Conservation (phyloP, 257 asterid genomes). For the Linderniella brevidens region DNA sequence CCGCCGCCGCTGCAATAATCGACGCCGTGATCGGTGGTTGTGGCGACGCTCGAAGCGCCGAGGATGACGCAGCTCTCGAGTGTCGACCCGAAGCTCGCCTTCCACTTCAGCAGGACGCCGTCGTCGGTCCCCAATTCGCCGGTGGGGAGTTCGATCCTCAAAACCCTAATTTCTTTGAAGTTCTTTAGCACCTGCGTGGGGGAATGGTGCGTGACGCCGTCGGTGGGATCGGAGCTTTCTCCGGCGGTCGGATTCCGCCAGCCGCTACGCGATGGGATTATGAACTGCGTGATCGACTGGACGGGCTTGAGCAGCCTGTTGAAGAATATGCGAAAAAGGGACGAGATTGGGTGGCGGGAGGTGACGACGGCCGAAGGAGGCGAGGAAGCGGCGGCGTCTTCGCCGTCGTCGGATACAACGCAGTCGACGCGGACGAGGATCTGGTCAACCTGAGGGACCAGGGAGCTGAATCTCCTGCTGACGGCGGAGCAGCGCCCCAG, state of each 20-base stretch:
- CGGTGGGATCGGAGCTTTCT: constrained; percentile 18
- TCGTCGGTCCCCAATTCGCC: constrained; percentile 63
- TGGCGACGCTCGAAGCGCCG: constrained; percentile 49
- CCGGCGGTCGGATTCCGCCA: constrained; percentile 8
- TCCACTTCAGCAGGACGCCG: constrained; percentile 58
- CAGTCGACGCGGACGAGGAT: constrained; percentile 88
- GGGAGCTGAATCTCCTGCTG: constrained; percentile 48
- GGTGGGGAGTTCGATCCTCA: constrained; percentile 45
- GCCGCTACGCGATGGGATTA: constrained; percentile 28
- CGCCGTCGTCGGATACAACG: constrained; percentile 77
- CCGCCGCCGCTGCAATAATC: constrained; percentile 4
- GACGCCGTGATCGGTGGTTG: constrained; percentile 3
- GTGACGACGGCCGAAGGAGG: constrained; percentile 16
- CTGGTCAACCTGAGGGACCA: constrained; percentile 74
- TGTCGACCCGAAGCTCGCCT: constrained; percentile 62
- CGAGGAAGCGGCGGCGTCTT: constrained; percentile 18
- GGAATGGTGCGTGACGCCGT: constrained; percentile 48
- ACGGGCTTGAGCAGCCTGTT: constrained; percentile 54
- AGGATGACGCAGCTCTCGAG: constrained; percentile 61
- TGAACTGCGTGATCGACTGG: constrained; percentile 53
- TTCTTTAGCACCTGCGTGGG: constrained; percentile 65
- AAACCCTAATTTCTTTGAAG: constrained; percentile 39
- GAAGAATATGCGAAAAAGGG: constrained; percentile 41
- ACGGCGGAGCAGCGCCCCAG: constrained; percentile 79
- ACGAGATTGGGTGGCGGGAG: constrained; percentile 46